Base-by-base conservation (phyloP, 805 yeast species). In the Candida andamanensis region DNA sequence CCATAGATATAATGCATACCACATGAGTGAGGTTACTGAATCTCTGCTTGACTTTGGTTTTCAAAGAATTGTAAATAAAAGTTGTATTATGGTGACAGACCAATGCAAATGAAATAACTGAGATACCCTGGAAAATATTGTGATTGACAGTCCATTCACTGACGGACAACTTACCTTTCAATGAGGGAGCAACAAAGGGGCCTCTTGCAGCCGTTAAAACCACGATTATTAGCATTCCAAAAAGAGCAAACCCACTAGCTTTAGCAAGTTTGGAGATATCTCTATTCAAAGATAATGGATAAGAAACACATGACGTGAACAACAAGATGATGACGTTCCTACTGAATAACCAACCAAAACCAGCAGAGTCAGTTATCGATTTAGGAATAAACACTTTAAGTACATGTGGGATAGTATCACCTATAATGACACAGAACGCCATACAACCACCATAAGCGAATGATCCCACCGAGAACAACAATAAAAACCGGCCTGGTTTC, bases 41-140 rank as follows among this genome's bases (percentile, higher is more conserved):
- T 40, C 89, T 67, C 40, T 77, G 79, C 44, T 86, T 51, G 3
- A 95, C 78, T 5, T 95, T 90, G 14, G 73, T 74, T 42, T 72
- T 73, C 49, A 90, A 69, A 0, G 96, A 85, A 50, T 85, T 85
- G 61, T 80, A 89, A 26, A 89, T 90, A 49, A 89, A 82, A 17
- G 90, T 76, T 0, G 97, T 86, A 53, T 89, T 89, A 55, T 89
- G 97, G 51, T 89, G 97, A 51, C 97, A 89, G 3, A 89, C 97
- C 43, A 90, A 70, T 2, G 97, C 97, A 62, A 89, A 89, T 1
- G 96, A 86, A 19, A 89, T 85, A 30, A 89, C 95, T n/a, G 92
- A 80, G 17, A 89, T 77, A 2, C 96, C 95, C 56, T 89, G 95
- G 52, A 89, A 85, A 3, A 89, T 60, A 25, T 78, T 76, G 9